Evolutionary conservation across 208 protist species (phyloP), one percentile per base, ranked within the genome.

Genomic region (Crithidia sp.): DNA sequence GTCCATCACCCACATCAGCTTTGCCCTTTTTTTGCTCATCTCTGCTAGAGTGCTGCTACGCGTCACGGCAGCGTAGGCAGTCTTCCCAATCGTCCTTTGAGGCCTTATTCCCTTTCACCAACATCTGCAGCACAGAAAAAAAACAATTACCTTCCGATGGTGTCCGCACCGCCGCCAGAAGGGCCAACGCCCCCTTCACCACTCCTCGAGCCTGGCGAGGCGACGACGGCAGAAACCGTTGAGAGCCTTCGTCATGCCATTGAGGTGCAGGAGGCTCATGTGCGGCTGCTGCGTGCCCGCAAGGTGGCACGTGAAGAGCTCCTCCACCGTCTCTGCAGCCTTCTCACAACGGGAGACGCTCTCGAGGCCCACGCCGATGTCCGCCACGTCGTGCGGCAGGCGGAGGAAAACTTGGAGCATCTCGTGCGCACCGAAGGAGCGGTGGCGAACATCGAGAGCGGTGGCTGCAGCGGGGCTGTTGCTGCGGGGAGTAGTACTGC

Each of bases 231-330:
- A 9, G 53, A 57, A 13, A 16, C 56, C 8, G 60, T 82, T 2
- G 53, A 62, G 39, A 72, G 57, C 6, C 66, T 85, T 5, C 65
- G 71, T 37, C 52, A 44, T 19, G 68, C 67, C 10, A 74, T 87
- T 43, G 71, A 71, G 14, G 53, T 50, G 14, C 77, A 87, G 56
- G 76, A 81, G 65, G 37, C 71, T 5, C 56, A 75, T 39, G 79
- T 87, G 28, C 54, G 62, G 37, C 61, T 79, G 44, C 75, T 84
- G 49, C 70, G 76, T 6, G 44, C 49, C 12, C 73, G 67, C 43
- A 77, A 81, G 40, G 59, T n/a, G 36, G 71, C 78, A 4, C 64
- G 77, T 16, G 73, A 63, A 55, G 63, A 53, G 41, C 63, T 80
- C 36, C 73, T 83, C 53, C 37, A n/a, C 6, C 60, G 58, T 50